Base-by-base conservation (phyloP, 306 rosid genomes). In the Sicyos baderoa region DNA sequence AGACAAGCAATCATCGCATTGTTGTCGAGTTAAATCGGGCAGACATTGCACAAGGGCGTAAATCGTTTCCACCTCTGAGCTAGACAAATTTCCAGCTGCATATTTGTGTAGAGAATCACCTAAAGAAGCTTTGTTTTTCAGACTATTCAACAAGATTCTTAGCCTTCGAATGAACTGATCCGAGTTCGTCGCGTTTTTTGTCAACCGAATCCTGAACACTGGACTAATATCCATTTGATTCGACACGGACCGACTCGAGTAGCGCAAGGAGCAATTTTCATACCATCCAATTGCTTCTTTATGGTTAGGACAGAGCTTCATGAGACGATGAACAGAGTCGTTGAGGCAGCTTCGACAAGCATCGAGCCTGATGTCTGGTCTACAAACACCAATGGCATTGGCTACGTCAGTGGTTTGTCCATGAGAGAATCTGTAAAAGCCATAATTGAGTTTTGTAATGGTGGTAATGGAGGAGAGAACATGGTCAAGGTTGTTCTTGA, bases 281-380 rank as follows among this genome's bases (percentile, higher is more conserved):
- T 74, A 62, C 83, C 81, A 71, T 1, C 72, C 76, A 4, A 82
- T 59, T 14, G 91, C 85, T 59, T 80, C 86, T 56, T 77, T 86
- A 74, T 82, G 88, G 56, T 76, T 60, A 5, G 85, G 35, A 70
- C 88, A 86, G 10, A 0, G 51, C 63, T 27, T 13, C 0, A 5
- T 47, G 0, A 79, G 75, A 51, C 67, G 49, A 0, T n/a, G 2
- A 7, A 80, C 59, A 0, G 92, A 85, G 48, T 70, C 64, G 54
- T 71, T 1, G 47, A 86, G 86, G 11, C 90, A 89, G 17, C 54
- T 55, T 13, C 62, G 74, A 7, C 90, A 89, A 6, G 32, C 7
- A 3, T 76, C 13, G 4, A 77, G 32, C 63, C 47, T 47, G 68
- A 72, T 37, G 51, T 89, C 96, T 0, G 81, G 84, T 35, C 90